Conservation (phyloP, 805 yeast species). For the Metschnikowia bowlesiae region DNA sequence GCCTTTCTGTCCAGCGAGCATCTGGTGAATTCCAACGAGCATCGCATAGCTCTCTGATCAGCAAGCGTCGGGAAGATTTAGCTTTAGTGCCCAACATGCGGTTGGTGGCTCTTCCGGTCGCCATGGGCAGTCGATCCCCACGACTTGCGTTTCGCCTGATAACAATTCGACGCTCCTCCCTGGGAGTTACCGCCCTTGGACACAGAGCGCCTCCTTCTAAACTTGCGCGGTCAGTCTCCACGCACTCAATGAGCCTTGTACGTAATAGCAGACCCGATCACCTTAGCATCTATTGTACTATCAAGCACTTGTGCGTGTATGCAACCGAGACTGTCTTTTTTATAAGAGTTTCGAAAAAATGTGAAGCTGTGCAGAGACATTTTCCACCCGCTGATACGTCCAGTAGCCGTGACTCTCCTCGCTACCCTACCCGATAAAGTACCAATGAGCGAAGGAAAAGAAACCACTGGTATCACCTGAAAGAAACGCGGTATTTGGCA, state of each 20-base stretch:
- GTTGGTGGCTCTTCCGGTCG: no score
- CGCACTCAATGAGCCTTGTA: slow-evolving; percentile 38
- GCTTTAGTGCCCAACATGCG: no score
- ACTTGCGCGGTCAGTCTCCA: slow-evolving; percentile 38
- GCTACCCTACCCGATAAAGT: no score
- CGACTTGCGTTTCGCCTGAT: slow-evolving; percentile 56
- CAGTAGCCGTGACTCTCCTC: background rate
- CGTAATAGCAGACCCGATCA: slow-evolving; percentile 50
- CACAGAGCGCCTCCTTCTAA: slow-evolving; percentile 50
- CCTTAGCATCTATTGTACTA: slow-evolving; percentile 25
- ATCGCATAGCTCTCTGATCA: no score
- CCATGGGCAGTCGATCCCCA: slow-evolving; percentile 55
- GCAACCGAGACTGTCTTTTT: no score
- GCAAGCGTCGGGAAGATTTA: no score
- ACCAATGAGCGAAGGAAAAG: no score
- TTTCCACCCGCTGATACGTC: background rate
- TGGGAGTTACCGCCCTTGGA: slow-evolving; percentile 70
- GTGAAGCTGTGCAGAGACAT: background rate
- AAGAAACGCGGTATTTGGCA: no score
- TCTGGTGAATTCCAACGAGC: slow-evolving; percentile 46
- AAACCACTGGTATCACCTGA: no score
- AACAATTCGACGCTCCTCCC: slow-evolving; percentile 52
- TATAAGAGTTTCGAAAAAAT: no score
- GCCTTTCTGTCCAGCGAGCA: slow-evolving; percentile 78
- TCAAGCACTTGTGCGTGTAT: slow-evolving; percentile 7